Conservation (phyloP, 2,329 filamentous ascomycete genomes). For the Spiromastix sp. region DNA sequence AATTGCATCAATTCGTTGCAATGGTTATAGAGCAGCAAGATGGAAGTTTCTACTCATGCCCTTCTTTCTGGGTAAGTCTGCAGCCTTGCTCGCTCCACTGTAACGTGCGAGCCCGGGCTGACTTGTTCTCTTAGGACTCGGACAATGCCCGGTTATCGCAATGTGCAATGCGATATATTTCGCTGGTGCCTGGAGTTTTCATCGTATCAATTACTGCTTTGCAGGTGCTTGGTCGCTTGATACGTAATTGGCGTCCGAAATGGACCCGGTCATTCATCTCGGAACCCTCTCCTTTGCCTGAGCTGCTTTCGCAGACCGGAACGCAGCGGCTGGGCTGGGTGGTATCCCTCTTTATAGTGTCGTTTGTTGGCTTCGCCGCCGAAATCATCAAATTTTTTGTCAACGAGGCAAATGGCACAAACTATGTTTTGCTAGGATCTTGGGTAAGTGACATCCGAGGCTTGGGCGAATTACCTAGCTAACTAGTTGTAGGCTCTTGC, state of each 20-base stretch:
- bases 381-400: constrained; percentile 21
- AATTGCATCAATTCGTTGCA: too few species aligned
- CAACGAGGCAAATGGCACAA: constrained; percentile 10
- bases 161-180: constrained; percentile 26
- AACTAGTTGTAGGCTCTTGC: constrained; percentile 16
- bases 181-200: constrained; percentile 19
- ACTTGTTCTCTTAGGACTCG: constrained; percentile 21
- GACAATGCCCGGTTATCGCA: constrained; percentile 24
- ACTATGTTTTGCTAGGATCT: constrained; percentile 22
- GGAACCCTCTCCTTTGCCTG: constrained; percentile 25
- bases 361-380: constrained; percentile 25
- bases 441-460: constrained; percentile 24
- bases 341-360: constrained; percentile 27
- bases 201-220: constrained; percentile 18
- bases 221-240: constrained; percentile 18
- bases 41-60: too few species aligned
- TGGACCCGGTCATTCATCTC: constrained; percentile 45
- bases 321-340: constrained; percentile 24
- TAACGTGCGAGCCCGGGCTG: constrained; percentile 9
- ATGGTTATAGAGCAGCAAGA: too few species aligned
- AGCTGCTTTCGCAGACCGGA: constrained; percentile 22
- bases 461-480: constrained; percentile 2
- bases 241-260: constrained; percentile 27
- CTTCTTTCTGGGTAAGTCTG: too few species aligned
- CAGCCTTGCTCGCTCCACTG: too few species aligned